Base-by-base conservation (phyloP, 1,139 yeast genomes). In the Lodderomyces theae region DNA sequence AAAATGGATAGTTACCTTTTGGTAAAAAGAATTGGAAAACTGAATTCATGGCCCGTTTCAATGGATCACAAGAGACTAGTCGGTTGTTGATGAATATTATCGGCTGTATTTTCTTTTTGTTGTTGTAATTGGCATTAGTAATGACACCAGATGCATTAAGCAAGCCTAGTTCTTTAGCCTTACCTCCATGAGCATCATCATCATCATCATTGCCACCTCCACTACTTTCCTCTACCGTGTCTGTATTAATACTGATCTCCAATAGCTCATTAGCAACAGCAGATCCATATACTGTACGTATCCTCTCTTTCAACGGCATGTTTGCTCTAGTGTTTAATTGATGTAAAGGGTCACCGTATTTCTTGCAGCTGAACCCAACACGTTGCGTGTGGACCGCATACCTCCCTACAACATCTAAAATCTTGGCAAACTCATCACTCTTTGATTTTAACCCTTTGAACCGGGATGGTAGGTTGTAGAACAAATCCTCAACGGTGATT, bases 381-480 rank as follows among this genome's bases (percentile, higher is more conserved):
- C 71, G 71, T 0, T 61, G 63, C 1, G 86, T 74, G 57, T 90
- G 95, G 1, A 92, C 71, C 1, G 96, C 84, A 54, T 94, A 94
- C 39, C 87, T 72, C 2, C 92, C 89, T 1, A 87, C 79, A 2
- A 92, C 88, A 50, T 92, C 97, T 35, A 92, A 60, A 5, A 92
- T 83, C 51, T 77, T 79, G 11, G 80, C 61, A 54, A 80, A 85
- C 56, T 92, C 98, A 16, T 88, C 97, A 47, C 72, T 72, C 19
- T 83, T 72, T 0, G 86, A 74, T 45, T 74, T 72, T 41, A 90
- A 63, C 0, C 95, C 77, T 38, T 83, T 69, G 30, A 83, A 61
- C 41, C 98, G 72, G 0, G 95, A 78, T 0, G 96, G 95, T 21
- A 85, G 78, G 55, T 92, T 94, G 63, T 84, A 94, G 56, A 94